These are phyloP conservation scores for Astrephomene gubernaculifera DNA, from an alignment of 139 green algal genomes.

Conservation along the genomic window DNA sequence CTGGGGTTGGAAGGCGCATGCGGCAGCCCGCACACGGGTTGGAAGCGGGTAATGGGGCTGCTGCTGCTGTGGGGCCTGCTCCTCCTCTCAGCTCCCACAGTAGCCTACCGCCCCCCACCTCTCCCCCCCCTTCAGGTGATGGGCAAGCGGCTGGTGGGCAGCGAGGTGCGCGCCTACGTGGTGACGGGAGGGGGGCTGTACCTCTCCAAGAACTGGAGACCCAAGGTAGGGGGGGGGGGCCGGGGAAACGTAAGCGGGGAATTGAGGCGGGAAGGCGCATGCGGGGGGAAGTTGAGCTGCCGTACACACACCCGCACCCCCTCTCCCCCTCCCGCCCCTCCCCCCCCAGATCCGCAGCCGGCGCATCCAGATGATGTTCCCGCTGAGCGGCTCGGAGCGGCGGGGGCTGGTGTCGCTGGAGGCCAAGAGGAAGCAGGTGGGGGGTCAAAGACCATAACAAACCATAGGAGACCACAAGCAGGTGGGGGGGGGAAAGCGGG, in stretches of 20 bases:
- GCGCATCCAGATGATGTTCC: conserved; percentile 87
- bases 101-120: not conserved
- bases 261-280: no score
- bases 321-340: not conserved
- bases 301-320: not conserved
- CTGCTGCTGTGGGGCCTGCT: no score
- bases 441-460: no score
- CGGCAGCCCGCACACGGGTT: not conserved
- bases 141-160: conserved; percentile 78
- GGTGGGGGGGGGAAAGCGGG: no score
- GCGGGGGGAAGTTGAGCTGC: no score
- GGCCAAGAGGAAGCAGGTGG: conserved; percentile 77
- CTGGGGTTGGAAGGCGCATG: not conserved
- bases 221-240: conserved; percentile 9
- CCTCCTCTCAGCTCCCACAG: not conserved
- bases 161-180: conserved; percentile 70
- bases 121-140: conserved; percentile 65
- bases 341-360: conserved; percentile 54
- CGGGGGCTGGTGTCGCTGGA: conserved; percentile 83
- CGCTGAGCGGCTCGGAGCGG: conserved; percentile 71
- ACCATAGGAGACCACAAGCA: no score
- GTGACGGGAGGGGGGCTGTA: conserved; percentile 73
- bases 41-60: no score
- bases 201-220: conserved; percentile 32
- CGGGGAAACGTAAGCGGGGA: not conserved